Evolutionary conservation across 495 filamentous ascomycete species (phyloP).

Genomic region (Talaromyces liani): DNA sequence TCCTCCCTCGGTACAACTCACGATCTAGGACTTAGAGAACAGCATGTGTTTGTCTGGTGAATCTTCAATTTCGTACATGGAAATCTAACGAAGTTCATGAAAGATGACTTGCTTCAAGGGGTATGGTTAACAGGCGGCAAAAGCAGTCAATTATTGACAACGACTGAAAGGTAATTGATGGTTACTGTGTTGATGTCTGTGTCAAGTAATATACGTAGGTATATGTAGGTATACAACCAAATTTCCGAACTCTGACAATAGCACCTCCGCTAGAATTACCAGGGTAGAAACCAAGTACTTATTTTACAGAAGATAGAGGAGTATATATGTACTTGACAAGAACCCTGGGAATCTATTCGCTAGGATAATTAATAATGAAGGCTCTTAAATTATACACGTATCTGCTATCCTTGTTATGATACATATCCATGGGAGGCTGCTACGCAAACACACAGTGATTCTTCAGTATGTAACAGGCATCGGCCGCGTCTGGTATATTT

Average conservation of each 20-base stretch:
- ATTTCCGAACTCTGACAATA: not conserved
- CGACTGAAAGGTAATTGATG: not conserved
- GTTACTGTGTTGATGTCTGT: not conserved
- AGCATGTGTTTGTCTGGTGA: not conserved
- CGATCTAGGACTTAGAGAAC: not conserved
- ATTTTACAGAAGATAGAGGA: not conserved
- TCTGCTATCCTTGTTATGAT: not conserved
- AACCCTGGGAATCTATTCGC: no score
- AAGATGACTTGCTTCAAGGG: not conserved
- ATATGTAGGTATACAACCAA: not conserved
- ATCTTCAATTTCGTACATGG: not conserved
- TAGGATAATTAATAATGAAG: no score
- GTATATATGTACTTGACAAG: no score
- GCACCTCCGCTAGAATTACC: not conserved
- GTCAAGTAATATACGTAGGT: not conserved
- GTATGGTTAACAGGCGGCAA: not conserved
- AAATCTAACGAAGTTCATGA: not conserved
- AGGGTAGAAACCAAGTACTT: not conserved
- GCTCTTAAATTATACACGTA: no score
- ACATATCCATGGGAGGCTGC: no score
- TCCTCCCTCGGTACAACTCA: not conserved
- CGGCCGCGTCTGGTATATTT: no score
- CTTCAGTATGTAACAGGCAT: no score
- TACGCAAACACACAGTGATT: no score
- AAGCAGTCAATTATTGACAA: not conserved